Evolutionary conservation across 768 basidiomycete species (phyloP).

Genomic region (Collybia sordida): DNA sequence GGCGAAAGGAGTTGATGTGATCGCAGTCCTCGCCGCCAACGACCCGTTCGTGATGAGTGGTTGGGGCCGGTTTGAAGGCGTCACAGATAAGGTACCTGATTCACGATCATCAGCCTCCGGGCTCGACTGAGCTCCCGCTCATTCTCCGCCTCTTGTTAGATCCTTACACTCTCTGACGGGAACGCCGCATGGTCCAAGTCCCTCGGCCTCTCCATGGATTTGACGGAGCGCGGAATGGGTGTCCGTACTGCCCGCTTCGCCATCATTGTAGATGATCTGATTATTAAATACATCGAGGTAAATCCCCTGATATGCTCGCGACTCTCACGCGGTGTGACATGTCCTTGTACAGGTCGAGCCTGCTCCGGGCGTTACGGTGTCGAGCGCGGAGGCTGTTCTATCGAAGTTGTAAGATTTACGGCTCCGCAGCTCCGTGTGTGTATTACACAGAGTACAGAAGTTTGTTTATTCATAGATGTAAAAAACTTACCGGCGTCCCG

Average conservation of each 20-base stretch:
- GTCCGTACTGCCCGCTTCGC: conserved; percentile 62
- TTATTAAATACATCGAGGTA: conserved; percentile 65
- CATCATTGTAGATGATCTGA: conserved; percentile 66
- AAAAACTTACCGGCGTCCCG: not conserved
- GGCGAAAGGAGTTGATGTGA: conserved; percentile 71
- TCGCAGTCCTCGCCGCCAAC: conserved; percentile 77
- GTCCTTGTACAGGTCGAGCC: conserved; percentile 43
- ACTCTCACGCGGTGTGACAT: conserved; percentile 11
- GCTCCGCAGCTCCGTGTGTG: no score
- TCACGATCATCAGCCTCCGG: not conserved
- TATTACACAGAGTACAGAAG: conserved; percentile 5
- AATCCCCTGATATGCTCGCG: conserved; percentile 15
- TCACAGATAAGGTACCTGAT: conserved; percentile 61
- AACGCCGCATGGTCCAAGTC: conserved; percentile 54
- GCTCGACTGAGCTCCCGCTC: not conserved
- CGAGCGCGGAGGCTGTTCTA: conserved; percentile 58
- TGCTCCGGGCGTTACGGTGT: conserved; percentile 50
- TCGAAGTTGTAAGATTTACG: conserved; percentile 34
- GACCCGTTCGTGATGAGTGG: conserved; percentile 77
- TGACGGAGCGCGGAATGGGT: conserved; percentile 49
- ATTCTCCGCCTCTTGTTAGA: conserved; percentile 38
- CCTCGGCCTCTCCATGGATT: conserved; percentile 56
- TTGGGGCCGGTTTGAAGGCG: conserved; percentile 56
- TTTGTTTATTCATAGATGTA: not conserved
- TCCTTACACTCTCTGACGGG: conserved; percentile 58